Evolutionary conservation across 2,329 filamentous ascomycete species (phyloP).

Genomic region (Colletotrichum orchidophilum): DNA sequence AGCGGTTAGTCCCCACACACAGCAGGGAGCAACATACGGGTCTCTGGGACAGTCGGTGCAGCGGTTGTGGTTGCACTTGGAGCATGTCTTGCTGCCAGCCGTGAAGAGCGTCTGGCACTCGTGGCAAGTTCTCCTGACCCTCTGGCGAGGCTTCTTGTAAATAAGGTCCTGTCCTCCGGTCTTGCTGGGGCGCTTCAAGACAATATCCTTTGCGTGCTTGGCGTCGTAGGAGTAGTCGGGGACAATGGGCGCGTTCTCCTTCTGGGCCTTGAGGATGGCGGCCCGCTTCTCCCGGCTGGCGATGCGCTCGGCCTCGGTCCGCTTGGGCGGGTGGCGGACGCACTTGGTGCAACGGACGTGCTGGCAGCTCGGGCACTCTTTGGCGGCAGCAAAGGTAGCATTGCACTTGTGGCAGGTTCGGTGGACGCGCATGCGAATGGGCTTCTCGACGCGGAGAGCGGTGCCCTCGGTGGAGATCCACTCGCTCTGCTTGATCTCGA

Average conservation of each 20-base stretch:
- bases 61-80: constrained; percentile 74
- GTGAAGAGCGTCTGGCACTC: constrained; percentile 73
- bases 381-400: constrained; percentile 76
- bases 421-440: constrained; percentile 81
- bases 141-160: constrained; percentile 76
- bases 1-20: neutral
- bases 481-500: constrained; percentile 64
- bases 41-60: constrained; percentile 85
- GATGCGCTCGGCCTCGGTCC: constrained; percentile 63
- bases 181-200: constrained; percentile 71
- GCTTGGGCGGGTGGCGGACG: constrained; percentile 76
- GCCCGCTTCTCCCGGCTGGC: constrained; percentile 62
- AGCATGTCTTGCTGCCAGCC: constrained; percentile 69
- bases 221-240: constrained; percentile 59
- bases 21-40: constrained; percentile 65
- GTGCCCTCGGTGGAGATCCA: constrained; percentile 63
- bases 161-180: constrained; percentile 76
- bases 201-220: constrained; percentile 53
- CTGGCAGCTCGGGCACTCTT: constrained; percentile 79
- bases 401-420: constrained; percentile 85
- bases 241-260: constrained; percentile 64
- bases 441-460: constrained; percentile 74
- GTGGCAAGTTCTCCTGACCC: constrained; percentile 81
- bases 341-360: constrained; percentile 86
- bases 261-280: constrained; percentile 61